These are phyloP conservation scores for Cyathus striatus DNA, from an alignment of 768 basidiomycete genomes.

Conservation along the genomic window DNA sequence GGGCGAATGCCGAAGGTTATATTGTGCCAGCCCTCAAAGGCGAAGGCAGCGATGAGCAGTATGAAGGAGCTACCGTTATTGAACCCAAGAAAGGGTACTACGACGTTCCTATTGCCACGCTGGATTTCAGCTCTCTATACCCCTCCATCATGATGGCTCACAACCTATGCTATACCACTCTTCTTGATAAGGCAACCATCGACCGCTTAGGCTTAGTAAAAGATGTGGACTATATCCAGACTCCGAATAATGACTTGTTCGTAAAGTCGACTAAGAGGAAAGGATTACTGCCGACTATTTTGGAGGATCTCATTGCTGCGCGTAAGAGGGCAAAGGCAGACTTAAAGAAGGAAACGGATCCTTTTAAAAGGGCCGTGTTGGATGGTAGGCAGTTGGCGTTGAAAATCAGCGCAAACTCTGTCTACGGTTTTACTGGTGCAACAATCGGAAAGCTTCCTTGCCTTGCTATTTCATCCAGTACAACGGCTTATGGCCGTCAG, in stretches of 20 bases:
- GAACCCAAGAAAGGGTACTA: constrained; percentile 97
- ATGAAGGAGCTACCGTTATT: constrained; percentile 98
- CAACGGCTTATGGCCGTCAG: constrained; percentile 93
- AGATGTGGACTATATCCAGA: constrained; percentile 88
- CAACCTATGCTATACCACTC: constrained; percentile 95
- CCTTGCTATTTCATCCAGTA: constrained; percentile 91
- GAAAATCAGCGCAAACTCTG: constrained; percentile 98
- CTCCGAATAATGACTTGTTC: constrained; percentile 95
- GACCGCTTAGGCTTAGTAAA: constrained; percentile 74
- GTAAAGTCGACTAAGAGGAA: constrained; percentile 69
- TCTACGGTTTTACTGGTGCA: constrained; percentile 98
- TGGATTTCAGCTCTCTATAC: constrained; percentile 98
- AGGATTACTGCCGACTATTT: constrained; percentile 84
- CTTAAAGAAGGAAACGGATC: constrained; percentile 94
- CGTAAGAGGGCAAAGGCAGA: constrained; percentile 95
- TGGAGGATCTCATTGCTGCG: constrained; percentile 91
- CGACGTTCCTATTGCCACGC: constrained; percentile 92
- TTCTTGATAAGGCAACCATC: constrained; percentile 77
- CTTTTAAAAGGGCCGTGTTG: constrained; percentile 93
- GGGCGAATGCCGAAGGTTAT: constrained; percentile 89
- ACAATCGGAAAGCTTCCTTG: constrained; percentile 97
- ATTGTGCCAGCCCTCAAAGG: constrained; percentile 80
- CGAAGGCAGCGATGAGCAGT: constrained; percentile 93
- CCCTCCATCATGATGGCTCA: constrained; percentile 99
- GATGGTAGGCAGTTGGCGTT: constrained; percentile 96